Conservation (phyloP, 257 asterid genomes). For the Capsicum pubescens region DNA sequence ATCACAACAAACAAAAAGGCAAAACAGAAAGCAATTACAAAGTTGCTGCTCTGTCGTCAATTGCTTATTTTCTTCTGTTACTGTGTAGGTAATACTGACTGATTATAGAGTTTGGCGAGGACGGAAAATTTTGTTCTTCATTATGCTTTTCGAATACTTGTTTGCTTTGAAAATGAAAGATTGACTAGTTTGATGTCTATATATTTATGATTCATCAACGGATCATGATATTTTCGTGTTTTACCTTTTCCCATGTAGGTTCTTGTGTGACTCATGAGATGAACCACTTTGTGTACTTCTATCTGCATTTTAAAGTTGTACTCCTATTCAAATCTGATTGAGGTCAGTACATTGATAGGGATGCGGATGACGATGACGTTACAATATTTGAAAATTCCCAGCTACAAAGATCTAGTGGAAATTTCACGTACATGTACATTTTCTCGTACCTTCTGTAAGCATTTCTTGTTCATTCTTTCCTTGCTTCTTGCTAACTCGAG, state of each 20-base stretch:
- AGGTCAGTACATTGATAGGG: constrained; percentile 37
- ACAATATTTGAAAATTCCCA: constrained; percentile 45
- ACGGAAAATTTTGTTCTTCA: background rate
- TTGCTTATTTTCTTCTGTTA: background rate
- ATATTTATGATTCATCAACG: background rate
- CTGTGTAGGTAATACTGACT: background rate
- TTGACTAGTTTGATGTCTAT: background rate
- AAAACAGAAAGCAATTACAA: too few relatives aligned
- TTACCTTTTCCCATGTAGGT: constrained; percentile 38
- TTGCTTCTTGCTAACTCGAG: background rate
- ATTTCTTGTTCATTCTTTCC: background rate
- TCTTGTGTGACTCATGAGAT: too few relatives aligned
- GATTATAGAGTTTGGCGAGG: background rate
- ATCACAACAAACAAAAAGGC: too few relatives aligned
- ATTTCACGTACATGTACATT: constrained; percentile 50
- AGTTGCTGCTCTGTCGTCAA: background rate
- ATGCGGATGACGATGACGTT: constrained; percentile 31
- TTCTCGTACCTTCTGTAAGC: constrained; percentile 28
- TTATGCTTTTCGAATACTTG: background rate
- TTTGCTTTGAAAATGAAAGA: background rate
- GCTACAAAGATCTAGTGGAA: constrained; percentile 37
- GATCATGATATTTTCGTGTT: background rate
- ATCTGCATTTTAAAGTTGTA: constrained; percentile 84
- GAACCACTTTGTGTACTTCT: constrained; percentile 66
- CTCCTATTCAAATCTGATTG: constrained; percentile 92